Base-by-base conservation (phyloP, 2,329 filamentous ascomycete species). In the Beauveria brongniartii region DNA sequence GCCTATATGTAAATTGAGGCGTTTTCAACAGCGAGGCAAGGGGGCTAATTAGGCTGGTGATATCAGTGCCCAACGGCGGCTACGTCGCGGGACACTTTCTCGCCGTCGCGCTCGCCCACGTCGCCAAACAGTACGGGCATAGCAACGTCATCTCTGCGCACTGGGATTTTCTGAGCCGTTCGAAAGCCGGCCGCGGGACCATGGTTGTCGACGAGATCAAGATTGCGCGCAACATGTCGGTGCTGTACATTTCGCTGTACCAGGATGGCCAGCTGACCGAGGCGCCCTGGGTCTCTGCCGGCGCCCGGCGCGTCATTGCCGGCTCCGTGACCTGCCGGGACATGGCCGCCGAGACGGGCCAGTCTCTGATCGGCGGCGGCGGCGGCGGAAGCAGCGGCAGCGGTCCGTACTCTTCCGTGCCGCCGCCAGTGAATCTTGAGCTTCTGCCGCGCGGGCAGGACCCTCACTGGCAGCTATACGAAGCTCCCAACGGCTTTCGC, bases 11-110 rank as follows among this genome's bases (percentile, higher is more conserved):
- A 34, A 34, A 12, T 34, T 4, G 30, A 34, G 3, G 30, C 30
- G 9, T 10, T 30, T 30, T 5, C 5, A 34, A 12, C 3, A 12
- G 10, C 30, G 12, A 37, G 34, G 8, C 43, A 14, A 24, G 4
- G 10, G 3, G 12, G 34, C 34, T 37, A 14, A 37, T 10, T 14
- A 30, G 26, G 3, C 3, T 10, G 26, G 28, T n/a, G 7, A 5
- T 6, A 5, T 37, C 34, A 75, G 74, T 80, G 16, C 77, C 78
- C 2, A 77, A 80, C 61, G 78, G 78, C 62, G 78, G 78, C 46
- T 80, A 79, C 61, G 72, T 78, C 1, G 73, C 77, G 5, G 71
- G 73, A 18, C 70, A 74, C 53, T 71, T 80, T 54, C 67, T 78
- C 44, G 65, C 69, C 3, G 73, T 71, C 3, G 72, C 73, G 8